A percentile compares a stretch with the other conserved stretches of the same genome.
Conservation (phyloP, 805 yeast species). For the Maudiozyma barnettii region DNA sequence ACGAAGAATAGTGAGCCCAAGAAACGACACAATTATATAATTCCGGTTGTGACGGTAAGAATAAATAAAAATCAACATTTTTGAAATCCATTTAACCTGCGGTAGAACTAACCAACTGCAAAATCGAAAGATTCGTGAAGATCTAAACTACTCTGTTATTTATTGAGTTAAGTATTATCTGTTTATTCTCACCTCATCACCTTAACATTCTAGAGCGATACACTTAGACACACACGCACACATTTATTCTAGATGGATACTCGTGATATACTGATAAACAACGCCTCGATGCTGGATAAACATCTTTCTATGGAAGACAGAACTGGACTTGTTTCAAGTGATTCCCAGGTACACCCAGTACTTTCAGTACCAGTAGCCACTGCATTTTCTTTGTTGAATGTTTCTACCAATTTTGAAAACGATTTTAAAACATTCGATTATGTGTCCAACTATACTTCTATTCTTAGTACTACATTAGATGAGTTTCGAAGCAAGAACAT, state of each 20-base stretch:
- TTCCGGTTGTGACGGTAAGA: too few species aligned
- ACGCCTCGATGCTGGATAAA: not conserved
- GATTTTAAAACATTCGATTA: constrained; percentile 2
- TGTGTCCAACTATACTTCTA: constrained; percentile 2
- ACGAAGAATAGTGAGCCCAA: too few species aligned
- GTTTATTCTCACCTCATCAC: not conserved
- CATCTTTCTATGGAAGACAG: not conserved
- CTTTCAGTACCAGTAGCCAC: not conserved
- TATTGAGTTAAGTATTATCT: too few species aligned
- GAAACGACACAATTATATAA: too few species aligned
- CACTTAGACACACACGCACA: not conserved
- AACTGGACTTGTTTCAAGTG: not conserved
- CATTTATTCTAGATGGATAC: not conserved
- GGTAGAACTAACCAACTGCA: too few species aligned
- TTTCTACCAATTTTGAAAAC: not conserved
- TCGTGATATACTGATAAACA: not conserved
- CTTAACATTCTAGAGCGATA: not conserved
- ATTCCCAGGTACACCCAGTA: not conserved
- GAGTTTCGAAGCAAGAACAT: not conserved
- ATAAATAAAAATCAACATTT: too few species aligned
- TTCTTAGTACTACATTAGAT: constrained; percentile 2
- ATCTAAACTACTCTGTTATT: too few species aligned
- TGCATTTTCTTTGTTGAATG: not conserved
- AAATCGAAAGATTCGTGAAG: too few species aligned
- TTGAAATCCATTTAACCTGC: too few species aligned